Percentiles rank a stretch among this genome's conserved stretches.
Evolutionary conservation across 352 stramenopile species (phyloP).

Genomic region (Phytopythium cucurbitacearum): DNA sequence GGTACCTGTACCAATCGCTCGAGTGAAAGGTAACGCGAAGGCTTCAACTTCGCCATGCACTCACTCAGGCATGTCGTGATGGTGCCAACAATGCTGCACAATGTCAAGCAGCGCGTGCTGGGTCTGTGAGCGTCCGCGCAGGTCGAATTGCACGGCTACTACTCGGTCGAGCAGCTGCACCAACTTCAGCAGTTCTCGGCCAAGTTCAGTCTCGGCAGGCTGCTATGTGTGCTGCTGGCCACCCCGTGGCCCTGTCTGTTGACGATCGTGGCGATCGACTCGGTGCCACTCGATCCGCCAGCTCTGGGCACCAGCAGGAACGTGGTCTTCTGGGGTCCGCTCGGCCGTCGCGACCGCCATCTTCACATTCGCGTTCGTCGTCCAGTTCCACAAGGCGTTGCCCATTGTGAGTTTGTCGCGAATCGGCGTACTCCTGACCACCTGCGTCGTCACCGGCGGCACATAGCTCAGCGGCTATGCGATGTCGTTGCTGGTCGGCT

Average conservation of each 20-base stretch:
- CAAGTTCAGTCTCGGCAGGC: neutral
- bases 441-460: conserved; percentile 1
- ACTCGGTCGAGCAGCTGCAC: conserved; percentile 13
- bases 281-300: conserved; percentile 10
- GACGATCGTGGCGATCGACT: conserved; percentile 13
- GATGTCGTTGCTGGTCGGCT: conserved; percentile 6
- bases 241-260: conserved; percentile 15
- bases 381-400: conserved; percentile 5
- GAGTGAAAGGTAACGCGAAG: too few relatives aligned
- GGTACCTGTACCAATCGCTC: too few relatives aligned
- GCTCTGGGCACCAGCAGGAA: conserved; percentile 8
- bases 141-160: conserved; percentile 1
- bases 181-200: conserved; percentile 3
- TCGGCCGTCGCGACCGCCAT: neutral
- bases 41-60: too few relatives aligned
- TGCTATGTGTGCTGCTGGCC: conserved; percentile 4
- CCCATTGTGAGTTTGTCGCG: conserved; percentile 9
- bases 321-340: conserved; percentile 8
- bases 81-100: too few relatives aligned
- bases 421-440: conserved; percentile 4
- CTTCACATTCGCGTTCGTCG: conserved; percentile 5
- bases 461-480: conserved; percentile 1
- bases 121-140: too few relatives aligned
- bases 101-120: too few relatives aligned
- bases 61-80: too few relatives aligned